Evolutionary conservation across 768 basidiomycete species (phyloP).

Genomic region (Auricularia auricula-judae): DNA sequence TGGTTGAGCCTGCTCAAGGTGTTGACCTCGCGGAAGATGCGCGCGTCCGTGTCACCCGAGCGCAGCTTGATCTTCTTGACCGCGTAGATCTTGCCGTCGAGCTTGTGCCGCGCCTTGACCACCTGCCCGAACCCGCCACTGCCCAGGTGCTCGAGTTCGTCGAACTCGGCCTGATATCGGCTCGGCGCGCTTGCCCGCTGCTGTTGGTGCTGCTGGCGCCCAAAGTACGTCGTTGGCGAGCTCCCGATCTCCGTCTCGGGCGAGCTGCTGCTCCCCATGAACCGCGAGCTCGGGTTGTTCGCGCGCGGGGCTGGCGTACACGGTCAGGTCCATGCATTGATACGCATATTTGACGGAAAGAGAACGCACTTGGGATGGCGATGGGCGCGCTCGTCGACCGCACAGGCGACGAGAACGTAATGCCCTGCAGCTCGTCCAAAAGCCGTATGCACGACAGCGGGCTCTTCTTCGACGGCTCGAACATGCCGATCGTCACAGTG

Average conservation of each 20-base stretch:
- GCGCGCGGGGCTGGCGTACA: constrained; percentile 37
- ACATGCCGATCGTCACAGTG: constrained; percentile 34
- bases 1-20: constrained; percentile 81
- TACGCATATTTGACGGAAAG: constrained; percentile 7
- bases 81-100: constrained; percentile 77
- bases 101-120: constrained; percentile 12
- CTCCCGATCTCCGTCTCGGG: constrained; percentile 55
- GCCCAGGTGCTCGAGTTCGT: constrained; percentile 76
- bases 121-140: constrained; percentile 18
- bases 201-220: constrained; percentile 11
- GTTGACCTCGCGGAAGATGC: constrained; percentile 85
- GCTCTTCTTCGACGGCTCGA: constrained; percentile 44
- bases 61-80: constrained; percentile 86
- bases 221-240: constrained; percentile 16
- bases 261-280: constrained; percentile 32
- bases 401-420: background rate
- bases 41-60: constrained; percentile 66
- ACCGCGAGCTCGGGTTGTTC: background rate
- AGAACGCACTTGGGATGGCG: constrained; percentile 1
- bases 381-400: background rate
- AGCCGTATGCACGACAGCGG: constrained; percentile 45
- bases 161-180: constrained; percentile 90
- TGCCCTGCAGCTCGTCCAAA: constrained; percentile 44
- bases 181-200: constrained; percentile 43
- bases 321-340: constrained; percentile 20